A percentile compares a stretch with the other conserved stretches of the same genome.
Evolutionary conservation across 2,329 filamentous ascomycete genomes (phyloP).

Genomic region (Colletotrichum musicola): DNA sequence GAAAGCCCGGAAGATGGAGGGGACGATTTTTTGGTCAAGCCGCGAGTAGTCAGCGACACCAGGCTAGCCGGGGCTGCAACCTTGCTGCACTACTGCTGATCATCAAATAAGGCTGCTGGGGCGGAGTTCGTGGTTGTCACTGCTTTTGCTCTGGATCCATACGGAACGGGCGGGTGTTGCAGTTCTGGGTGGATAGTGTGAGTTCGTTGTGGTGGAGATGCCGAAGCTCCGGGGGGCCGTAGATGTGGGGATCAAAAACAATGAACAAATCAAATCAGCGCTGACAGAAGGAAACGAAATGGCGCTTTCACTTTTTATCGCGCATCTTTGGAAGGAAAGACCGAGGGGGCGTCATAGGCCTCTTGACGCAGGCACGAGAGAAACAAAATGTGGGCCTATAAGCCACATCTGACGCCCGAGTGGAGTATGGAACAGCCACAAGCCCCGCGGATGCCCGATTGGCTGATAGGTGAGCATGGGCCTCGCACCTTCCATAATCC

Average conservation of each 20-base stretch:
- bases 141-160: conserved; percentile 5
- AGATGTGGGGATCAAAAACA: not conserved
- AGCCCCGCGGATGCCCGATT: too few relatives aligned
- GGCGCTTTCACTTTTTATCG: too few relatives aligned
- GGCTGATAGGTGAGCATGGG: too few relatives aligned
- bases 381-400: not conserved
- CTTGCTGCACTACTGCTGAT: too few relatives aligned
- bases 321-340: not conserved
- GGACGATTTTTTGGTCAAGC: not conserved
- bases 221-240: conserved; percentile 27
- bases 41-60: conserved; percentile 17
- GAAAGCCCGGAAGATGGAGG: conserved; percentile 30
- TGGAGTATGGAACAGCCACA: too few relatives aligned
- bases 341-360: not conserved
- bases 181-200: not conserved
- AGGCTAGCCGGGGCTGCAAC: too few relatives aligned
- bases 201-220: conserved; percentile 26
- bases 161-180: conserved; percentile 30
- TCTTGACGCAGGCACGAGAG: too few relatives aligned
- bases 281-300: not conserved
- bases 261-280: not conserved
- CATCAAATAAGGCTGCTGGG: too few relatives aligned
- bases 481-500: too few relatives aligned
- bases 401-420: not conserved
- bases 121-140: not conserved